Base-by-base conservation (phyloP, 768 basidiomycete species). In the Mycena leptocephala region DNA sequence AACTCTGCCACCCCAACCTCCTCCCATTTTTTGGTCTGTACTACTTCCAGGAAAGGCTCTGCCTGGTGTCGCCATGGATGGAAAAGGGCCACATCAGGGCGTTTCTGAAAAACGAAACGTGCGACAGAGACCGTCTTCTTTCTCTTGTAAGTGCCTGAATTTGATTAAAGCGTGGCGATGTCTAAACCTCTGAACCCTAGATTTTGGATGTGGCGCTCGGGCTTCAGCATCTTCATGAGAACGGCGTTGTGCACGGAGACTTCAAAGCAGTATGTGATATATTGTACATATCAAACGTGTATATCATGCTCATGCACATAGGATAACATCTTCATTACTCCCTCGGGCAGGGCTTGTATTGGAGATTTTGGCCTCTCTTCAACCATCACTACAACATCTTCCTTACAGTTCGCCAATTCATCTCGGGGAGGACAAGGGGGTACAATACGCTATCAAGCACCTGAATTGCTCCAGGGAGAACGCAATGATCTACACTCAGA, bases 291-390 rank as follows among this genome's bases (percentile, higher is more conserved):
- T n/a, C n/a, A n/a, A n/a, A n/a, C n/a, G n/a, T n/a, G n/a, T n/a
- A n/a, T n/a, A n/a, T n/a, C n/a, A n/a, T n/a, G n/a, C n/a, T n/a
- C n/a, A n/a, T n/a, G n/a, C n/a, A n/a, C 55, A 0, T 72, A 90
- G 88, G 81, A 80, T 10, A 90, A 91, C 70, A 88, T 91, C 56
- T 83, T 91, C 37, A 83, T 91, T 18, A 87, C 87, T 10, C 81
- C 76, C 5, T 73, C 81, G 14, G 84, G n/a, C n/a, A n/a, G n/a
- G n/a, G n/a, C n/a, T n/a, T n/a, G n/a, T n/a, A n/a, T n/a, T n/a
- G n/a, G n/a, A 84, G 90, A 91, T 77, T 90, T 91, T 64, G 90
- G 90, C 28, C 81, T 90, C 11, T 83, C 85, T 1, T 82, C 80
- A 14, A 76, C 83, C 9, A 74, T 67, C n/a, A 80, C 82, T 20